phyloP scores from a whole-genome alignment of 306 rosid species.

The Gastrolobium villosum region DNA sequence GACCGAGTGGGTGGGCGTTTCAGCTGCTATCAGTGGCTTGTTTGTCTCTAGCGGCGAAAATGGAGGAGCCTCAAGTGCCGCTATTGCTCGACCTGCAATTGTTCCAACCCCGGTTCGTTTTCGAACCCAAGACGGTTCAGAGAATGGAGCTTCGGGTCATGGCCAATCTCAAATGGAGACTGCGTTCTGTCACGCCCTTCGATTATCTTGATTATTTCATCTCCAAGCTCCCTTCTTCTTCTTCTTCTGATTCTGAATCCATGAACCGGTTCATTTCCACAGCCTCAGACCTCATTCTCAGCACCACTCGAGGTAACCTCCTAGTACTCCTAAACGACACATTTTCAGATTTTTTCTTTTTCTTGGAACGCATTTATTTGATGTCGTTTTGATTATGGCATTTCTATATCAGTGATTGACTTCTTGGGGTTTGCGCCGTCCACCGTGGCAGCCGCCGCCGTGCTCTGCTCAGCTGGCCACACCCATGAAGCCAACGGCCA shows the following conservation, averaged over 20 bases:
- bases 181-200: conserved; percentile 79
- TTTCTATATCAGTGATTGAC: conserved; percentile 63
- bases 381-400: background rate
- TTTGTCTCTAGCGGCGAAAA: conserved; percentile 82
- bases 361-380: background rate
- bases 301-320: conserved; percentile 64
- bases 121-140: conserved; percentile 71
- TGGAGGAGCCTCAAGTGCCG: conserved; percentile 74
- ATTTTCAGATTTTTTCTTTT: background rate
- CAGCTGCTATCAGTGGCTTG: conserved; percentile 85
- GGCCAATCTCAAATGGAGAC: conserved; percentile 71
- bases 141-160: conserved; percentile 77
- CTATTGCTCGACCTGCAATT: conserved; percentile 67
- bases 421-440: conserved; percentile 74
- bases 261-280: conserved; percentile 33
- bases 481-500: background rate
- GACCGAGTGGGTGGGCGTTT: conserved; percentile 64
- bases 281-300: conserved; percentile 64
- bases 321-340: background rate
- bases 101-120: conserved; percentile 60
- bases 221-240: conserved; percentile 58
- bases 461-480: conserved; percentile 57
- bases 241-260: conserved; percentile 31
- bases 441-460: conserved; percentile 76
- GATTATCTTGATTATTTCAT: conserved; percentile 68